Evolutionary conservation across 1,139 yeast genomes (phyloP), one percentile per base, ranked within the genome.

Genomic region (Zygosaccharomyces pseudobailii): DNA sequence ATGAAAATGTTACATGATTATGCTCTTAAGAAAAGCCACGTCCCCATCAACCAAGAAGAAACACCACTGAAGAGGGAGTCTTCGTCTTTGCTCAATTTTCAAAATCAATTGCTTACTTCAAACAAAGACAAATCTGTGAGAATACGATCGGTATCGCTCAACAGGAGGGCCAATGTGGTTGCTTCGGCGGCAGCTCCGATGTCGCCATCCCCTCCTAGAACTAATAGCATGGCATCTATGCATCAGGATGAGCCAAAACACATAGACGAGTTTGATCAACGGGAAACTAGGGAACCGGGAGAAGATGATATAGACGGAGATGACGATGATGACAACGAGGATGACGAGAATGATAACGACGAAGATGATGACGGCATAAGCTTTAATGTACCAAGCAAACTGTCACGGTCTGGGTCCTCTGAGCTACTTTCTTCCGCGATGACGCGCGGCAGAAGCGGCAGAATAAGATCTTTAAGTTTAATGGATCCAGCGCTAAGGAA

Each of bases 381-480:
- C 42, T 61, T 65, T 45, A 61, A 57, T 43, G 66, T 62, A 4
- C 68, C 67, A 8, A 61, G 60, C 43, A 50, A 56, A 35, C 46
- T 64, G 21, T 62, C 68, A 1, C 49, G 63, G 25, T 55, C 64
- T 6, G 58, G 56, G 6, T 60, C 67, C 2, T 50, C 48, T 5
- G 58, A 58, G 35, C 43, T 44, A 13, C 20, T 40, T 9, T 37
- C 46, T 6, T 27, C 28, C 21, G 13, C 41, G 9, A 31, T 31
- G 24, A 28, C 30, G 20, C 36, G 49, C 20, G 40, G 25, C 40
- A 44, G 48, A 10, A 53, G 52, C 35, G 61, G 62, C 7, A 54
- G 68, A 35, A 60, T 62, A 36, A 58, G 68, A 45, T 63, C 68
- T 2, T 47, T 65, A 41, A 62, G 66, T 53, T 56, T 65, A 24